A percentile compares a stretch with the other conserved stretches of the same genome.
Evolutionary conservation across 768 basidiomycete species (phyloP).

Genomic region (Mycena sanguinolenta): DNA sequence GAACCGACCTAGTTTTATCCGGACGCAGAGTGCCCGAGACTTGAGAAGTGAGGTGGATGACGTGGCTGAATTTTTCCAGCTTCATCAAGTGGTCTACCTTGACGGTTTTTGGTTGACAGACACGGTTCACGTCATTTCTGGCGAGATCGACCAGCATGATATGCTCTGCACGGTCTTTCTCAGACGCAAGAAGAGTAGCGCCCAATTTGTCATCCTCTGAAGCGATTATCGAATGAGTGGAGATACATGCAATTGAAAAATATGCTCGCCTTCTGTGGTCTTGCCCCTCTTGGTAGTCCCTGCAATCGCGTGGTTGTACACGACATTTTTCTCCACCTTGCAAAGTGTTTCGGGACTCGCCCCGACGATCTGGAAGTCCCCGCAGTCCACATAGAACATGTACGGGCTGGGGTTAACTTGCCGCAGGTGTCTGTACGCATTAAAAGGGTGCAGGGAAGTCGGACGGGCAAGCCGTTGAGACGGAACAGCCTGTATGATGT

Average conservation of each 20-base stretch:
- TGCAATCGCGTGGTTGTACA: constrained; percentile 98
- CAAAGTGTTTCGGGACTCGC: constrained; percentile 98
- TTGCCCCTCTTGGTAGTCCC: constrained; percentile 93
- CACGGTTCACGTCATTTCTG: constrained; percentile 97
- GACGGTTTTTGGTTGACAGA: constrained; percentile 94
- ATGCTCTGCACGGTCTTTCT: constrained; percentile 97
- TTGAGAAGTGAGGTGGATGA: constrained; percentile 97
- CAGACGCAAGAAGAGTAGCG: constrained; percentile 80
- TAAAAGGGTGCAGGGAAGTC: constrained; percentile 94
- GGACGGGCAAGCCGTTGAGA: constrained; percentile 91
- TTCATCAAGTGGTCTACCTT: constrained; percentile 96
- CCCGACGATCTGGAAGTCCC: constrained; percentile 94
- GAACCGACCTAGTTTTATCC: constrained; percentile 81
- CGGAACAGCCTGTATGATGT: constrained; percentile 99
- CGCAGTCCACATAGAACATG: constrained; percentile 98
- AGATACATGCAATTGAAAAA: constrained; percentile 7
- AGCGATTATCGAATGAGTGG: constrained; percentile 25
- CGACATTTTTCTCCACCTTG: constrained; percentile 92
- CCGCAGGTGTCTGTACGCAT: constrained; percentile 93
- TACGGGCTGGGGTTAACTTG: constrained; percentile 98
- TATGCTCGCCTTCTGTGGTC: constrained; percentile 81
- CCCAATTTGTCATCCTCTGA: constrained; percentile 90
- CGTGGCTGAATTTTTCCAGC: constrained; percentile 96
- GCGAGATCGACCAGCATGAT: constrained; percentile 99
- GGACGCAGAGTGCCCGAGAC: constrained; percentile 89